A percentile compares a stretch with the other conserved stretches of the same genome.
phyloP scores from a whole-genome alignment of 345 rosid genomes.

The Eutrema japonicum region DNA sequence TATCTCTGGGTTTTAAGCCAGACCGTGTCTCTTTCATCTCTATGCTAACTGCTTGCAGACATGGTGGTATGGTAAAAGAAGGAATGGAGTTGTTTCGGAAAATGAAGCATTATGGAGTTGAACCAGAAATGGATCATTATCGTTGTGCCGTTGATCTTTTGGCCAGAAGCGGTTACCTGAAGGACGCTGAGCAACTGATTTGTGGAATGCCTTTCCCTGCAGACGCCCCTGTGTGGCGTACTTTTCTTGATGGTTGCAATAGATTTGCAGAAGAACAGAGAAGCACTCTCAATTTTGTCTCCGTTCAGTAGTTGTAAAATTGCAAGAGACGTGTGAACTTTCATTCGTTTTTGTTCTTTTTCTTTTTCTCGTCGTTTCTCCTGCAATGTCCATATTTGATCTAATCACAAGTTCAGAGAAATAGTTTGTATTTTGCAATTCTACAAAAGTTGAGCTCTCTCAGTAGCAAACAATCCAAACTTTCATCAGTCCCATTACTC shows the following conservation, averaged over 20 bases:
- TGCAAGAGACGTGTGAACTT: not conserved
- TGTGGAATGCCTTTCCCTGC: conserved; percentile 74
- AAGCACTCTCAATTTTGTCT: conserved; percentile 25
- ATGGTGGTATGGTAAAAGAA: conserved; percentile 71
- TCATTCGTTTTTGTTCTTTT: not conserved
- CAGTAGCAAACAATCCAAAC: conserved; percentile 34
- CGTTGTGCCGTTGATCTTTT: conserved; percentile 72
- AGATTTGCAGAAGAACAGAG: conserved; percentile 40
- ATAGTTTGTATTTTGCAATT: conserved; percentile 33
- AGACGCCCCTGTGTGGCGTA: conserved; percentile 68
- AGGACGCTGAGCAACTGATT: conserved; percentile 73
- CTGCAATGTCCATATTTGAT: not conserved
- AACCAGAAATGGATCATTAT: conserved; percentile 78
- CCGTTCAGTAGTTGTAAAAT: conserved; percentile 21
- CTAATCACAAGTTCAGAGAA: conserved; percentile 29
- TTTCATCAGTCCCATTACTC: conserved; percentile 31
- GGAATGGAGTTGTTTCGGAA: conserved; percentile 68
- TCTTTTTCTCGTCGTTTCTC: not conserved
- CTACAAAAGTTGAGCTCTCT: conserved; percentile 27
- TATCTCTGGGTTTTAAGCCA: conserved; percentile 58
- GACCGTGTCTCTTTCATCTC: conserved; percentile 74
- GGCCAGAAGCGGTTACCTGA: conserved; percentile 59
- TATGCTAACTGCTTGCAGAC: conserved; percentile 73
- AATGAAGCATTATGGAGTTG: conserved; percentile 61
- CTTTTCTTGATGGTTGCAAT: conserved; percentile 74